These are phyloP conservation scores for Didymella exigua DNA, from an alignment of 2,329 filamentous ascomycete species.

Conservation along the genomic window DNA sequence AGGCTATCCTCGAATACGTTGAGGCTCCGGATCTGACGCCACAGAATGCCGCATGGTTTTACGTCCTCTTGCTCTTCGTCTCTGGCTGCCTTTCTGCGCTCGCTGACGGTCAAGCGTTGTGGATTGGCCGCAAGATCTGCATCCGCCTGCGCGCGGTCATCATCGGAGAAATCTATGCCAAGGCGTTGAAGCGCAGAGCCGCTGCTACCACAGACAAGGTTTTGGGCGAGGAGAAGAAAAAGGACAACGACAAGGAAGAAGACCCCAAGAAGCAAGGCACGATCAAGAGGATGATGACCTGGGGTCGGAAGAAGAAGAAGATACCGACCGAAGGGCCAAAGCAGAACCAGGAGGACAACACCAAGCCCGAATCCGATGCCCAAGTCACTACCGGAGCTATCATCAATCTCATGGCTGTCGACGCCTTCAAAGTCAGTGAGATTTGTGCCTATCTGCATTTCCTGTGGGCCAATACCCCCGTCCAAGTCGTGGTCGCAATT, in stretches of 20 bases:
- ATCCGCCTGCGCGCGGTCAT: conserved; percentile 93
- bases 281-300: conserved; percentile 56
- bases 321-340: conserved; percentile 50
- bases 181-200: conserved; percentile 89
- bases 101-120: conserved; percentile 83
- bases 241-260: conserved; percentile 47
- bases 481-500: conserved; percentile 83
- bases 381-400: conserved; percentile 97
- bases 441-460: conserved; percentile 95
- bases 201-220: conserved; percentile 75
- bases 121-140: conserved; percentile 92
- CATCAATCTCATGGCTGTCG: conserved; percentile 99
- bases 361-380: conserved; percentile 58
- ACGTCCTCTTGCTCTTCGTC: conserved; percentile 86
- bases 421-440: conserved; percentile 98
- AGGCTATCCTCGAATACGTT: conserved; percentile 92
- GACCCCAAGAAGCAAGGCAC: conserved; percentile 38
- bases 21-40: conserved; percentile 78
- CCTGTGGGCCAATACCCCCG: conserved; percentile 87
- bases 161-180: conserved; percentile 96
- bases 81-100: conserved; percentile 82
- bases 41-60: conserved; percentile 90
- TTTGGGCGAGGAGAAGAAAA: conserved; percentile 65
- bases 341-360: conserved; percentile 38
- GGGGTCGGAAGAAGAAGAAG: conserved; percentile 66